Evolutionary conservation across 305 asterid genomes (phyloP).

Genomic region (Solanum hybrid): DNA sequence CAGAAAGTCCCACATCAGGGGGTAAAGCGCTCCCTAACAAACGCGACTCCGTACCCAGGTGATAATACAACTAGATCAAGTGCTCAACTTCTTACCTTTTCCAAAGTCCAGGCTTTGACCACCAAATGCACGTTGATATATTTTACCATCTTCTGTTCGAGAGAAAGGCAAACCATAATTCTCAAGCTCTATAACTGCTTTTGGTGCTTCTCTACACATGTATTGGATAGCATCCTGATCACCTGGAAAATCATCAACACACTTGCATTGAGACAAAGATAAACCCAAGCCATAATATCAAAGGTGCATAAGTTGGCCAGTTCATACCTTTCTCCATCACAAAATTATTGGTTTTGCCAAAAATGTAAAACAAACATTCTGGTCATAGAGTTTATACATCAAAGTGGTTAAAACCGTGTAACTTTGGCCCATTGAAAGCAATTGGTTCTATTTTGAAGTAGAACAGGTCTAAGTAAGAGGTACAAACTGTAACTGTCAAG

Average conservation of each 20-base stretch:
- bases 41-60: not conserved
- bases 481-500: not conserved
- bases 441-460: not conserved
- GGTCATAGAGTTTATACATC: not conserved
- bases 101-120: constrained; percentile 97
- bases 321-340: not conserved
- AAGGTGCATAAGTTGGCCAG: not conserved
- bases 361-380: not conserved
- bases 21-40: not conserved
- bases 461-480: not conserved
- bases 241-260: constrained; percentile 19
- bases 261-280: not conserved
- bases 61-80: not conserved
- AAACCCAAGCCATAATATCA: not conserved
- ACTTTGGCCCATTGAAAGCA: not conserved
- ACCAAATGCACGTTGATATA: constrained; percentile 99
- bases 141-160: constrained; percentile 93
- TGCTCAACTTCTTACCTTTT: constrained; percentile 43
- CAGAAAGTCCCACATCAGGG: not conserved
- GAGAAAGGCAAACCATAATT: constrained; percentile 98
- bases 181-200: constrained; percentile 98
- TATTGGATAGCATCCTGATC: constrained; percentile 99
- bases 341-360: not conserved
- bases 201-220: constrained; percentile 99
- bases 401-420: not conserved